Base-by-base conservation (phyloP, 257 asterid species). In the Ophiorrhiza pumila region DNA sequence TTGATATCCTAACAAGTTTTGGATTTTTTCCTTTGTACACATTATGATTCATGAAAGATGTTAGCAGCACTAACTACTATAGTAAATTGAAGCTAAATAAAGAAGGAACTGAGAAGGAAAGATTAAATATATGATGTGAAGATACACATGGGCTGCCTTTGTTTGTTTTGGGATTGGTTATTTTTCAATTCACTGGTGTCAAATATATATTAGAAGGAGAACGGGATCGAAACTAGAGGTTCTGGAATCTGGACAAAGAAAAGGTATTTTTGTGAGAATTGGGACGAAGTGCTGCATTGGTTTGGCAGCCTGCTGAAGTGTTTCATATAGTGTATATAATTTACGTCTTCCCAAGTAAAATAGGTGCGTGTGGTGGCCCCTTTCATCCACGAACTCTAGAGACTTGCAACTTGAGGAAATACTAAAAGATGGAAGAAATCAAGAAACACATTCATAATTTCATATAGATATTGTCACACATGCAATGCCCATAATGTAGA, bases 241-340 rank as follows among this genome's bases (percentile, higher is more conserved):
- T 69, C 68, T 65, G 82, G 81, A 77, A 65, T 79, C 77, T 74
- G 87, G 89, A 86, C 85, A 80, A 86, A 80, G 80, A 56, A 77
- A 75, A 81, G 73, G 84, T 79, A 84, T 79, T 79, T 84, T 83
- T 74, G 80, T 56, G 69, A 75, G 52, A 46, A 78, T 66, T 76
- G 80, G 58, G 63, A n/a, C 47, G 71, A 68, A 23, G 45, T 73
- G 55, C 22, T 61, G 70, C n/a, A 79, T 39, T 71, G 65, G 67
- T 58, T 52, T 58, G 70, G 73, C 50, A 57, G 42, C 68, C 68
- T 56, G 23, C 31, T 34, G 3, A 58, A 68, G 69, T 58, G 41
- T 58, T 58, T 62, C 20, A 1, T 45, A 25, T 60, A 64, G 57
- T 59, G 42, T 73, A 46, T 76, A 73, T 77, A n/a, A n/a, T 77